phyloP scores from a whole-genome alignment of 2,329 filamentous ascomycete genomes.

The Penicillium decumbens region DNA sequence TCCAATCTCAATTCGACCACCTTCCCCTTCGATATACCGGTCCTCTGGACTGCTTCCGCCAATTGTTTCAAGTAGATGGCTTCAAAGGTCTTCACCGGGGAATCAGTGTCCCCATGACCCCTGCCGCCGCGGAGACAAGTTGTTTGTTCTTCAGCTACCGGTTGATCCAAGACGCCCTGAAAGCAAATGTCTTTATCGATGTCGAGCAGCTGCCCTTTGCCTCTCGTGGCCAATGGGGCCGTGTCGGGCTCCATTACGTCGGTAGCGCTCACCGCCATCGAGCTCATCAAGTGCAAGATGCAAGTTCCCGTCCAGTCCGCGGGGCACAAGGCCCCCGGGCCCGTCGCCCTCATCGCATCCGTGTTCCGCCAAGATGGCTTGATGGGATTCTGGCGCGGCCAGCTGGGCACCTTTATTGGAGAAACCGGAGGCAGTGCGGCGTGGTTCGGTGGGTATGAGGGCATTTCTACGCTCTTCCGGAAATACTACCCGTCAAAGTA shows the following conservation, averaged over 20 bases:
- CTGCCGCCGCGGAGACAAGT: slow-evolving; percentile 87
- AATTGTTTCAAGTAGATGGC: slow-evolving; percentile 77
- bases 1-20: slow-evolving; percentile 90
- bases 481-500: slow-evolving; percentile 67
- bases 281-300: slow-evolving; percentile 97
- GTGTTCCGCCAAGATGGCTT: slow-evolving; percentile 80
- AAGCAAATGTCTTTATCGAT: slow-evolving; percentile 57
- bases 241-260: slow-evolving; percentile 85
- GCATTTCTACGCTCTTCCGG: slow-evolving; percentile 66
- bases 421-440: slow-evolving; percentile 90
- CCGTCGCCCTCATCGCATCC: slow-evolving; percentile 67
- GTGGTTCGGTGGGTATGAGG: slow-evolving; percentile 93
- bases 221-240: slow-evolving; percentile 72
- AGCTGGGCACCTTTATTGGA: slow-evolving; percentile 85
- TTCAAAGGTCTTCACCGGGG: slow-evolving; percentile 80
- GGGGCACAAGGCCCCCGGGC: slow-evolving; percentile 51
- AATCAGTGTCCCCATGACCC: slow-evolving; percentile 83
- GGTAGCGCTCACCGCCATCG: slow-evolving; percentile 85
- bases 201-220: slow-evolving; percentile 62
- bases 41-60: slow-evolving; percentile 86
- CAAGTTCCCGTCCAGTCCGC: slow-evolving; percentile 64
- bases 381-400: slow-evolving; percentile 88
- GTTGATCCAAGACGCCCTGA: slow-evolving; percentile 58
- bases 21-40: slow-evolving; percentile 77
- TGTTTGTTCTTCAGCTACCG: slow-evolving; percentile 90